Base-by-base conservation (phyloP, 306 rosid genomes). In the Vigna angularis region DNA sequence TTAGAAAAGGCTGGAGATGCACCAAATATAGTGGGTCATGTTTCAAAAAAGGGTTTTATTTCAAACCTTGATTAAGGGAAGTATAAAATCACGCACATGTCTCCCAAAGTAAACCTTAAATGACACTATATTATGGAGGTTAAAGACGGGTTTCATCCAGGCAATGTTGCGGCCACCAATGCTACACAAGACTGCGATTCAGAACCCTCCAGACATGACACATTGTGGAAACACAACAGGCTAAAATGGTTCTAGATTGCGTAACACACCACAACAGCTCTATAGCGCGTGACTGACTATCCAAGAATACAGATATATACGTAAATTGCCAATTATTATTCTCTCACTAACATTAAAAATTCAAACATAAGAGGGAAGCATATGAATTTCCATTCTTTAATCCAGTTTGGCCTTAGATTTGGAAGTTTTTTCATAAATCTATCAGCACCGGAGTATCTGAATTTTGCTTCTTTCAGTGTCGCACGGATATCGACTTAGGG, bases 341-440 rank as follows among this genome's bases (percentile, higher is more conserved):
- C 52, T 34, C 45, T 38, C 66, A 14, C 51, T 15, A 9, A 20
- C 53, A 42, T 13, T 63, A 70, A 45, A 11, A 22, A 42, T 70
- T 77, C n/a, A 26, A 59, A 63, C 63, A 61, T 12, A 68, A 36
- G 38, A 51, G 62, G 64, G 16, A 52, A 30, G 48, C 30, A 0
- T 5, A 30, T 70, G 15, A 15, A 38, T 34, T 3, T 12, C 26
- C 11, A 36, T 15, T 22, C 16, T 42, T 52, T 18, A 64, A 52
- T 20, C 10, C 51, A 63, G 6, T 36, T 36, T 30, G 34, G 10
- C 28, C 15, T 8, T 40, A 42, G 16, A 15, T 28, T 47, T 61
- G 58, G 34, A 76, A 38, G 81, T 10, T 53, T 61, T 51, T 14
- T 11, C 66, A 76, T 53, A 22, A 65, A 76, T 22, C 45, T 10